These are phyloP conservation scores for Botrytis byssoidea DNA, from an alignment of 2,329 filamentous ascomycete genomes.

Conservation along the genomic window DNA sequence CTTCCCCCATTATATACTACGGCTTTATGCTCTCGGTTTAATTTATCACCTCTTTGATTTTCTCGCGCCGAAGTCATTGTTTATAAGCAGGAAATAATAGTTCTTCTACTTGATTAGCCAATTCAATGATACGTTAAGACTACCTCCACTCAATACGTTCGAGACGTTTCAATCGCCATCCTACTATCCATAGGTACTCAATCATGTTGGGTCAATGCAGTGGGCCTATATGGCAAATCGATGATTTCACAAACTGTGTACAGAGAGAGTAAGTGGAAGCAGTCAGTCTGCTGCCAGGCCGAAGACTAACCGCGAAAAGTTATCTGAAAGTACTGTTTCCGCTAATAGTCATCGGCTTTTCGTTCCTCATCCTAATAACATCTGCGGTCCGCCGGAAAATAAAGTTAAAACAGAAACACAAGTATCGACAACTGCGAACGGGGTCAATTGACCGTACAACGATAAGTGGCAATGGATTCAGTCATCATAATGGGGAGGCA, in stretches of 20 bases:
- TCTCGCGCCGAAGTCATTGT: neutral
- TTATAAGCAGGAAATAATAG: neutral
- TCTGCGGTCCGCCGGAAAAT: constrained; percentile 56
- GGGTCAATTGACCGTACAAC: constrained; percentile 42
- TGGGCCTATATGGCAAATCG: constrained; percentile 53
- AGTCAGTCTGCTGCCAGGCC: too few relatives aligned
- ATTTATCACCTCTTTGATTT: neutral
- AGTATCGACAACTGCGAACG: constrained; percentile 57
- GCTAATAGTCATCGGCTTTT: constrained; percentile 66
- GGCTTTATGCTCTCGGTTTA: neutral
- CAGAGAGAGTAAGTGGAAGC: constrained; percentile 62
- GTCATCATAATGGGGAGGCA: neutral
- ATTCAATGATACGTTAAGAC: constrained; percentile 12
- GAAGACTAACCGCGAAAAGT: constrained; percentile 45
- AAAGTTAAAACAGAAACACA: constrained; percentile 50
- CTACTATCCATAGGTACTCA: neutral
- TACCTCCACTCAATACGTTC: neutral
- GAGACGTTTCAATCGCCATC: neutral
- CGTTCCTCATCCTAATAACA: constrained; percentile 63
- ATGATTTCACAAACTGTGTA: constrained; percentile 64
- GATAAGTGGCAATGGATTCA: constrained; percentile 26
- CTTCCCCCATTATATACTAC: neutral
- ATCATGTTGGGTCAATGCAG: constrained; percentile 35
- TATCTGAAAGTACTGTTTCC: constrained; percentile 81
- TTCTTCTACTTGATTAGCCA: neutral